A percentile compares a stretch with the other conserved stretches of the same genome.
Evolutionary conservation across 2,329 filamentous ascomycete species (phyloP).

Genomic region (Samsoniella hepiali): DNA sequence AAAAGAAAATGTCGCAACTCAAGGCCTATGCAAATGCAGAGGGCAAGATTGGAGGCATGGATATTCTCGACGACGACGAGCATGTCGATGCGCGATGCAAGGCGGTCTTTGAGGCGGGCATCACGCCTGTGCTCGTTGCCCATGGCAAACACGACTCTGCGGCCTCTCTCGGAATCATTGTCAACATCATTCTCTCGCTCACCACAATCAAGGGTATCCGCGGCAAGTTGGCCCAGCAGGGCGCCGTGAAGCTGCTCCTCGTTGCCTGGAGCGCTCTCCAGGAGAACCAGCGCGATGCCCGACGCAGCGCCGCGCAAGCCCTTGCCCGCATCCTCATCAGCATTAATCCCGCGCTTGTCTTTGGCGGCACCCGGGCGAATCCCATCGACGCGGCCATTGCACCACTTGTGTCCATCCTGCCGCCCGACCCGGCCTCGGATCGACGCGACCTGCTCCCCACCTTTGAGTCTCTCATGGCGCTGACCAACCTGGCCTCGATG

Average conservation of each 20-base stretch:
- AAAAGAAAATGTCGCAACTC: constrained; percentile 86
- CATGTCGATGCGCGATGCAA: constrained; percentile 74
- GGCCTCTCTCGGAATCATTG: constrained; percentile 67
- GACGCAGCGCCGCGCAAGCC: constrained; percentile 69
- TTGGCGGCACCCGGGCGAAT: constrained; percentile 70
- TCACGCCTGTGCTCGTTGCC: constrained; percentile 73
- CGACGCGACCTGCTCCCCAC: constrained; percentile 78
- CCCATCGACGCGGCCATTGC: constrained; percentile 78
- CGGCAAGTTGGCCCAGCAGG: constrained; percentile 83
- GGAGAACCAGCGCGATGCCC: constrained; percentile 42
- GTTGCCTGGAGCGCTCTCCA: constrained; percentile 63
- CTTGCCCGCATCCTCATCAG: constrained; percentile 84
- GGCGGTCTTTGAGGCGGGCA: constrained; percentile 72
- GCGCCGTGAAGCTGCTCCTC: constrained; percentile 82
- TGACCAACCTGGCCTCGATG: constrained; percentile 88
- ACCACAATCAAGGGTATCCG: constrained; percentile 71
- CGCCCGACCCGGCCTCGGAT: constrained; percentile 58
- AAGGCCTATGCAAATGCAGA: constrained; percentile 91
- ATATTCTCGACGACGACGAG: constrained; percentile 71
- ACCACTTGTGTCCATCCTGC: constrained; percentile 72
- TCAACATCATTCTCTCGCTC: constrained; percentile 74
- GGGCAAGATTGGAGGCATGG: constrained; percentile 58
- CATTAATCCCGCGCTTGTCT: constrained; percentile 79
- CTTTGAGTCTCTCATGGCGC: constrained; percentile 85
- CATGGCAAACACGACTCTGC: constrained; percentile 70